Evolutionary conservation across 2,329 filamentous ascomycete genomes (phyloP), one percentile per base, ranked within the genome.

Genomic region (Sordariomycetes sp.): DNA sequence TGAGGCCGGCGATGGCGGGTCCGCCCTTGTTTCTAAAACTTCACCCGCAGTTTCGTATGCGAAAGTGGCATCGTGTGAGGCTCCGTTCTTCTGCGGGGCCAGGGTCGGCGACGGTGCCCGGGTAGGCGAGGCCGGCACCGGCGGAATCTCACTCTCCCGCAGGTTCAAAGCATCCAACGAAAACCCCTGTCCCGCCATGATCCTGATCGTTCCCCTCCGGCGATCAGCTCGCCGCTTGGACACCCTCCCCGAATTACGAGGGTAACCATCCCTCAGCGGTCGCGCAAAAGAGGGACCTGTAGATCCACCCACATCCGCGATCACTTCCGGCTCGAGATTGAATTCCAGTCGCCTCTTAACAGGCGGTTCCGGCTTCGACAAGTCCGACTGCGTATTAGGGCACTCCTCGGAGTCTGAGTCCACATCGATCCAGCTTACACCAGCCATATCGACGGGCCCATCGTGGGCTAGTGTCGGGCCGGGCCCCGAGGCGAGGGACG

Each of bases 401-500:
- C 7, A 24, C 8, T 50, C 45, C 20, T 50, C 45, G 4, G n/a
- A 12, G 10, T 63, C 62, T 6, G 62, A 61, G 32, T 62, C 62
- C 8, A 61, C 50, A 34, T 62, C 61, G 24, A 63, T 62, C 62
- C 62, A 63, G 45, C 55, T 56, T 25, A n/a, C 52, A 13, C 57
- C 62, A 60, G 22, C 57, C 59, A 52, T 53, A 12, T 55, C 59
- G 17, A 57, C 58, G 12, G 58, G 58, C 7, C 58, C 59, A 15
- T 57, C 39, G 17, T 57, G 57, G 39, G 62, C 60, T 54, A 59
- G 63, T 32, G 67, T 66, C n/a, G 36, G 39, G 59, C 15, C 7
- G 15, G 64, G 60, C 2, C 62, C 70, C 1, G 69, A 68, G 5
- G 69, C 68, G 35, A 74, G 62, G 22, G 72, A 73, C 3, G 74